Evolutionary conservation across 345 rosid species (phyloP).

Genomic region (Aurinia saxatilis): DNA sequence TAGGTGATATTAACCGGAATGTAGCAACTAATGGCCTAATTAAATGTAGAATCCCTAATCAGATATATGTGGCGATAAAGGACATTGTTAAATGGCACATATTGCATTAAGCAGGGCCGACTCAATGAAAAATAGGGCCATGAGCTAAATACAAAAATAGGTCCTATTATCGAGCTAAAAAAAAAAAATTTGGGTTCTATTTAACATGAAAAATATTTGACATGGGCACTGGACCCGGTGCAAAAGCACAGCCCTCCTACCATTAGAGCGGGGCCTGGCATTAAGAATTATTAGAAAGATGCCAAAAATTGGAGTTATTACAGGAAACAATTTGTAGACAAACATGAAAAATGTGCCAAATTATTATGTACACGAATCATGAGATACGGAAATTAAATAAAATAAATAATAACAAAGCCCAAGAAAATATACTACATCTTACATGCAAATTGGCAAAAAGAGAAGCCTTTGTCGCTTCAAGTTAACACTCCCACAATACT

Average conservation of each 20-base stretch:
- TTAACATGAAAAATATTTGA: too few relatives aligned
- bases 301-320: conserved; percentile 1
- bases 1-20: conserved; percentile 21
- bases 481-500: conserved; percentile 9
- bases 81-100: neutral
- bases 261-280: neutral
- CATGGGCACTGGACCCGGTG: too few relatives aligned
- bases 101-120: too few relatives aligned
- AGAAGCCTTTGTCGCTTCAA: conserved; percentile 16
- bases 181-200: too few relatives aligned
- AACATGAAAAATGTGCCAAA: conserved; percentile 25
- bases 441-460: conserved; percentile 11
- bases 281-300: neutral
- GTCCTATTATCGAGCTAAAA: too few relatives aligned
- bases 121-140: too few relatives aligned
- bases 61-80: neutral
- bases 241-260: too few relatives aligned
- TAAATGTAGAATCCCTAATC: neutral
- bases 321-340: conserved; percentile 11
- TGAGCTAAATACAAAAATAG: too few relatives aligned
- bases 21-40: conserved; percentile 10
- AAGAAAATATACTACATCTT: too few relatives aligned
- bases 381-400: neutral
- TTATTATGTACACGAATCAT: conserved; percentile 25
- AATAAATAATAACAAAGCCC: neutral